Evolutionary conservation across 768 basidiomycete species (phyloP).

Genomic region (Kwoniella shandongensis): DNA sequence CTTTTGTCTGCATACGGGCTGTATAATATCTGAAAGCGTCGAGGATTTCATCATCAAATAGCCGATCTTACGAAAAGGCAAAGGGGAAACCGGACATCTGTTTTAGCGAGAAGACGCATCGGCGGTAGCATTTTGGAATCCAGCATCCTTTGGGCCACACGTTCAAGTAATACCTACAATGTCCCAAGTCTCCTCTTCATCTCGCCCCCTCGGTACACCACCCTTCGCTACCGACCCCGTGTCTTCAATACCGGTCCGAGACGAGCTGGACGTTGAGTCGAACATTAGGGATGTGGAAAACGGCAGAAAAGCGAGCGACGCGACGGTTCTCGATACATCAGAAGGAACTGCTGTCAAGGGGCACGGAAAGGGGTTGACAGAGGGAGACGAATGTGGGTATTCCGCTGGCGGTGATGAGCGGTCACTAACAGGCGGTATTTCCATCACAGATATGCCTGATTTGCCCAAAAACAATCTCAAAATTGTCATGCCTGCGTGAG

Average conservation of each 20-base stretch:
- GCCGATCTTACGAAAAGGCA: too few relatives aligned
- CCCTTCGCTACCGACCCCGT: neutral
- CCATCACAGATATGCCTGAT: constrained; percentile 36
- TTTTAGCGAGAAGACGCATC: too few relatives aligned
- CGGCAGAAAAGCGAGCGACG: constrained; percentile 13
- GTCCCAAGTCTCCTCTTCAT: too few relatives aligned
- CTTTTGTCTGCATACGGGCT: too few relatives aligned
- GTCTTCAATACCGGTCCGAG: constrained; percentile 16
- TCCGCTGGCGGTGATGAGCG: too few relatives aligned
- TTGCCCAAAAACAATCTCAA: constrained; percentile 43
- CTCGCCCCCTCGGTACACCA: neutral
- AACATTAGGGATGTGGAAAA: neutral
- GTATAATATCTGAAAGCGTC: too few relatives aligned
- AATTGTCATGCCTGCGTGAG: constrained; percentile 45
- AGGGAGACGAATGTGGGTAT: constrained; percentile 29
- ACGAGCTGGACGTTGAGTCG: constrained; percentile 1
- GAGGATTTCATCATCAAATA: too few relatives aligned
- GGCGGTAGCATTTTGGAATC: too few relatives aligned
- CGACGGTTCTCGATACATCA: neutral
- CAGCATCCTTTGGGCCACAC: too few relatives aligned
- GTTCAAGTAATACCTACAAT: too few relatives aligned
- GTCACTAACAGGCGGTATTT: too few relatives aligned
- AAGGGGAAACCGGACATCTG: too few relatives aligned
- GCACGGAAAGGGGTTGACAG: constrained; percentile 29
- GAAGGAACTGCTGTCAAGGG: constrained; percentile 1